Percentiles rank a stretch among this genome's conserved stretches.
Conservation (phyloP, 2,329 filamentous ascomycete genomes). For the Tolypocladium tundrense region DNA sequence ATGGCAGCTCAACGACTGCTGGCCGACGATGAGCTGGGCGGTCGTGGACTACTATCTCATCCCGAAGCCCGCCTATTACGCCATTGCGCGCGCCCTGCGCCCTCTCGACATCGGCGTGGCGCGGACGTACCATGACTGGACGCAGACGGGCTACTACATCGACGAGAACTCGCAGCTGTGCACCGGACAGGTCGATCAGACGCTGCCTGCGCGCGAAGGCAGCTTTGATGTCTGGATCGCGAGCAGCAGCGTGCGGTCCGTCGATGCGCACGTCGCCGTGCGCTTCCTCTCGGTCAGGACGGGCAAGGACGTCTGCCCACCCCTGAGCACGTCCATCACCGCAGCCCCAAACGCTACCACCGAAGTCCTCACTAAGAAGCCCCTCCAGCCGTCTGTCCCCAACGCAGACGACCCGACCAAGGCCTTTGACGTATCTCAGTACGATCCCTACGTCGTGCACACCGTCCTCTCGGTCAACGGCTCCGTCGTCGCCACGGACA, state of each 20-base stretch:
- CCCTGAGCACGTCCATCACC: slow-evolving; percentile 12
- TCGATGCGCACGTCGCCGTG: slow-evolving; percentile 18
- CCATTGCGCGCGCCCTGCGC: slow-evolving; percentile 46
- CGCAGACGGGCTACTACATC: slow-evolving; percentile 7
- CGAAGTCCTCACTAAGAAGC: slow-evolving; percentile 16
- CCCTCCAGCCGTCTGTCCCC: slow-evolving; percentile 13
- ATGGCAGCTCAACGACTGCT: slow-evolving; percentile 64
- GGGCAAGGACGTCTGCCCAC: slow-evolving; percentile 22
- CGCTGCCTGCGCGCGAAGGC: slow-evolving; percentile 20
- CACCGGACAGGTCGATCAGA: slow-evolving; percentile 21
- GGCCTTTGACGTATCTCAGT: not conserved
- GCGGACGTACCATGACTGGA: slow-evolving; percentile 31
- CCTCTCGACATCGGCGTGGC: slow-evolving; percentile 49
- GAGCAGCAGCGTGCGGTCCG: slow-evolving; percentile 16
- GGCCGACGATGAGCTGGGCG: slow-evolving; percentile 56
- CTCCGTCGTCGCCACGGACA: slow-evolving; percentile 32
- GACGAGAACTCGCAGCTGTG: not conserved
- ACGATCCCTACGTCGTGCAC: slow-evolving; percentile 35
- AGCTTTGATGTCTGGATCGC: slow-evolving; percentile 33
- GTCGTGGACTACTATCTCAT: slow-evolving; percentile 54
- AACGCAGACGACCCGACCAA: slow-evolving; percentile 17
- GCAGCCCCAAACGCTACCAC: slow-evolving; percentile 27
- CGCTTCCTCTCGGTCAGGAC: slow-evolving; percentile 30
- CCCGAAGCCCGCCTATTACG: slow-evolving; percentile 48
- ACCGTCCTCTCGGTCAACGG: slow-evolving; percentile 28